Evolutionary conservation across 1,284 basidiomycete genomes (phyloP).

Genomic region (Sporisorium iseilematis-ciliati): DNA sequence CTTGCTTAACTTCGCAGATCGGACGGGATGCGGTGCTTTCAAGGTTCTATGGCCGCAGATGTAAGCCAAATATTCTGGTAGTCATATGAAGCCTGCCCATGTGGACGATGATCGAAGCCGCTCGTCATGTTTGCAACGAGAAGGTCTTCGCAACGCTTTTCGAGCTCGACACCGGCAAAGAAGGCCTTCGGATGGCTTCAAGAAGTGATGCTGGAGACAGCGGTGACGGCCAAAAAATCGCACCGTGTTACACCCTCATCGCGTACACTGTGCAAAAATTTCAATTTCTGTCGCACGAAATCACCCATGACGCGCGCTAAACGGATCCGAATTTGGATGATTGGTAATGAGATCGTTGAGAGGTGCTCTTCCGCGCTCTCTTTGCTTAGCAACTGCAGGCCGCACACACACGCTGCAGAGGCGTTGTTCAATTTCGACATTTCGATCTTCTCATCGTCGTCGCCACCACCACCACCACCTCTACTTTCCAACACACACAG

Average conservation of each 20-base stretch:
- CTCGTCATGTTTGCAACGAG: no score
- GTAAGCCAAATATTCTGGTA: no score
- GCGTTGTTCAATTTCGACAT: neutral
- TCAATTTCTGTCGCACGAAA: constrained; percentile 19
- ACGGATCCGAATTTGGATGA: constrained; percentile 42
- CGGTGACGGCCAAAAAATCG: no score
- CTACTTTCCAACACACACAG: neutral
- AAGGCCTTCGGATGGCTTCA: no score
- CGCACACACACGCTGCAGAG: neutral
- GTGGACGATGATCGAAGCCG: no score
- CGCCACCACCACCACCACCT: constrained; percentile 20
- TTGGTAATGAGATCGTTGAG: constrained; percentile 50
- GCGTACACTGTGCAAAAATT: neutral
- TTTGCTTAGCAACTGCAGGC: constrained; percentile 20
- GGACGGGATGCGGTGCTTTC: constrained; percentile 84
- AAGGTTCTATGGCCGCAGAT: constrained; percentile 82
- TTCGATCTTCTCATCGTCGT: constrained; percentile 12
- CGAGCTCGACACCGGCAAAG: no score
- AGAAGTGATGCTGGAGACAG: no score
- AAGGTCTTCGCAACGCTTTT: no score
- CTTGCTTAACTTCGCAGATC: constrained; percentile 83
- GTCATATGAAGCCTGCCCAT: no score
- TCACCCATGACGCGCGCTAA: constrained; percentile 12
- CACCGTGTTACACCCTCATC: neutral
- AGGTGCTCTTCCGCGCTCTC: neutral